phyloP scores from a whole-genome alignment of 768 basidiomycete species.

The Terana coerulea region DNA sequence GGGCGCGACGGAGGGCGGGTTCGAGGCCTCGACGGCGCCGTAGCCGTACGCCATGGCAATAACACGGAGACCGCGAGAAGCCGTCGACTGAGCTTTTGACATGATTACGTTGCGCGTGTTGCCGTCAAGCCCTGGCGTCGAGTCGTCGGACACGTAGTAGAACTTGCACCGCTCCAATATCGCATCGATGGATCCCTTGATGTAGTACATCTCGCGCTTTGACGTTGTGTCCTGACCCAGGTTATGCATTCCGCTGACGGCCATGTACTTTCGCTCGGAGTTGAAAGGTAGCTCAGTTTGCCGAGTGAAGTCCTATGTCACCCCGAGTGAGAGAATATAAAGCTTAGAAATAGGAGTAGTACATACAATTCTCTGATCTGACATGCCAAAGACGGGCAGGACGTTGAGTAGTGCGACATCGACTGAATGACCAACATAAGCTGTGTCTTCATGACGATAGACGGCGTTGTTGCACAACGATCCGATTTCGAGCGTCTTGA shows the following conservation, averaged over 20 bases:
- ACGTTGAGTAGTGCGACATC: conserved; percentile 91
- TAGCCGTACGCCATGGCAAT: conserved; percentile 91
- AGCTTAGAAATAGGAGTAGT: neutral
- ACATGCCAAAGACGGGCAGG: conserved; percentile 57
- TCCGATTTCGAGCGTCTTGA: conserved; percentile 77
- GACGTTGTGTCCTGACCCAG: conserved; percentile 20
- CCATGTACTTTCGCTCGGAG: conserved; percentile 94
- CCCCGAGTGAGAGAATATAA: neutral
- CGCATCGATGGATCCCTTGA: conserved; percentile 90
- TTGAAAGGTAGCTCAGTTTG: conserved; percentile 84
- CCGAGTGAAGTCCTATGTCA: conserved; percentile 61
- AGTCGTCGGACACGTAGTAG: conserved; percentile 88
- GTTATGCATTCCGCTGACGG: conserved; percentile 71
- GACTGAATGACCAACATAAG: conserved; percentile 83
- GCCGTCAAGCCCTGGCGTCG: conserved; percentile 74
- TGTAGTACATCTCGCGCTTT: conserved; percentile 76
- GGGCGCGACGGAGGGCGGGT: conserved; percentile 15
- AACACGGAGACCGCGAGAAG: conserved; percentile 76
- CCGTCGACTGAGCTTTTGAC: conserved; percentile 65
- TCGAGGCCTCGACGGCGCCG: conserved; percentile 45
- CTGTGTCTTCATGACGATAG: conserved; percentile 61
- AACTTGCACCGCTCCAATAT: conserved; percentile 83
- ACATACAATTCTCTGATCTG: conserved; percentile 70
- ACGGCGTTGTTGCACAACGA: conserved; percentile 86
- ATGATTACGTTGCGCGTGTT: conserved; percentile 65